phyloP scores from a whole-genome alignment of 169 alveolate species.

The Plasmodium ovale region DNA sequence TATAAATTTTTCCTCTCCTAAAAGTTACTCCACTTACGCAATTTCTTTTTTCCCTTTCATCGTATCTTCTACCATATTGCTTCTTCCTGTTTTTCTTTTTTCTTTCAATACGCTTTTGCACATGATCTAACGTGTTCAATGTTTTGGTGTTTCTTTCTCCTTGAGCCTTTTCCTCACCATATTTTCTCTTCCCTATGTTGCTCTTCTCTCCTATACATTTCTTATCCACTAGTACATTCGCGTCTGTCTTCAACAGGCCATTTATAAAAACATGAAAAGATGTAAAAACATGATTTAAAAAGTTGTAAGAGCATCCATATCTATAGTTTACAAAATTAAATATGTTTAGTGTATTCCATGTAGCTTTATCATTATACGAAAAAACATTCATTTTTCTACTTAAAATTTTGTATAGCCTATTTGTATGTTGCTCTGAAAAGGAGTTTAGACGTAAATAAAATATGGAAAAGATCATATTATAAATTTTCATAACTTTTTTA shows the following conservation, averaged over 20 bases:
- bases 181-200: neutral
- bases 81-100: neutral
- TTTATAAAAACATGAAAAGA: constrained; percentile 61
- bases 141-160: neutral
- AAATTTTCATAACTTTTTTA: constrained; percentile 48
- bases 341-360: constrained; percentile 9
- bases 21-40: constrained; percentile 13
- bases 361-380: constrained; percentile 29
- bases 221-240: constrained; percentile 11
- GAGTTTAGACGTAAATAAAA: constrained; percentile 63
- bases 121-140: neutral
- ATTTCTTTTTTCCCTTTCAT: neutral
- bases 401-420: constrained; percentile 26
- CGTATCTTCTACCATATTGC: neutral
- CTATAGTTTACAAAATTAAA: constrained; percentile 60
- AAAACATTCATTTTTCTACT: neutral
- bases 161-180: neutral
- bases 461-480: constrained; percentile 48
- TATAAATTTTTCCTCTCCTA: constrained; percentile 16
- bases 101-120: constrained; percentile 1
- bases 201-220: constrained; percentile 30
- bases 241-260: constrained; percentile 13
- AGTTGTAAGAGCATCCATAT: constrained; percentile 68
- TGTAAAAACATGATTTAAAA: constrained; percentile 43
- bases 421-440: constrained; percentile 40